Evolutionary conservation across 2,329 filamentous ascomycete species (phyloP), one percentile per base, ranked within the genome.

Genomic region (Epichloe aotearoae): DNA sequence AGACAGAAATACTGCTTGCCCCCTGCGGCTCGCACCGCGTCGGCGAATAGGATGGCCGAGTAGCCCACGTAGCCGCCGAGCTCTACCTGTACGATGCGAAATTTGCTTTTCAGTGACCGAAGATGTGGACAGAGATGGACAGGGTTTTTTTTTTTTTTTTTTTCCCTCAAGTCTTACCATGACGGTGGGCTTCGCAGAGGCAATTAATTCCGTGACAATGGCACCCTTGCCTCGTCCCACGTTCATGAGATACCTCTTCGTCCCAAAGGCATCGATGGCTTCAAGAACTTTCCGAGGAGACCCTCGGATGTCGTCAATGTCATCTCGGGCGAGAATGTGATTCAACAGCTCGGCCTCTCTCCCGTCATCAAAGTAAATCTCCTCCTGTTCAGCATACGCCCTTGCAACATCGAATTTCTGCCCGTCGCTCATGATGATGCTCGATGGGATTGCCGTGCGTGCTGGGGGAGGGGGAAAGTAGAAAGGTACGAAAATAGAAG

Each of bases 1-100:
- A 93, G 69, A 58, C 81, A 86, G 63, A 77, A 82, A 67, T 88
- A 90, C 23, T 71, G 69, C 56, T 75, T 72, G 3, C 84, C 84
- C 11, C 83, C 84, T 3, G 75, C 75, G 47, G 75, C 72, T 52
- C 77, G 76, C 15, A 87, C 69, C 0, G 83, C 82, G 37, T 80
- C 73, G 43, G 79, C 84, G 60, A 90, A 91, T 1, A 88, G 72
- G 53, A 93, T 80, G 53, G 83, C 82, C 0, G 86, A 91, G 70
- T 93, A 93, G 41, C 87, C 87, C 19, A 89, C 75, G 64, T 91
- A 93, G 46, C 85, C 84, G 45, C 88, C 87, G 0, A 93, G 73
- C 62, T 94, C 87, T 45, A 91, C 47, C 47, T 49, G 30, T 10
- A 20, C 5, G n/a, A 6, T 4, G 8, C 33, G 6, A 15, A 8